Conservation (phyloP, 305 asterid genomes). For the Fraxinus velutina region DNA sequence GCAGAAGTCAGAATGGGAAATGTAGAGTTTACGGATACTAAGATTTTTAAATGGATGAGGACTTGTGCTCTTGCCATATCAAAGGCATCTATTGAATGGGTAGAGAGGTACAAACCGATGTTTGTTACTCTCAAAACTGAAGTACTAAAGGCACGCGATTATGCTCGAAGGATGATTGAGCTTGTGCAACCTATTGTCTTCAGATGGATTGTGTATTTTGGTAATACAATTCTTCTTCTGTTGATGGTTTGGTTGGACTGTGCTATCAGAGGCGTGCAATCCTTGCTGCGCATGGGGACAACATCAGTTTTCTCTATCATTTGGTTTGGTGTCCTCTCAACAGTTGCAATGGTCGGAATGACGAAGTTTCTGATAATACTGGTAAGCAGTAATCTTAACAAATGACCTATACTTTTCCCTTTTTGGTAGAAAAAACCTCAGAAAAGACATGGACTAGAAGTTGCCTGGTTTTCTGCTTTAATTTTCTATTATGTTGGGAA, state of each 20-base stretch:
- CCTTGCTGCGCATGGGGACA: slow-evolving; percentile 84
- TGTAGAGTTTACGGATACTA: slow-evolving; percentile 47
- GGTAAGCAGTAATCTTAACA: slow-evolving; percentile 45
- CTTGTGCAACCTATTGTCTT: slow-evolving; percentile 58
- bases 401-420: slow-evolving; percentile 1
- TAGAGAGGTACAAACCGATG: slow-evolving; percentile 62
- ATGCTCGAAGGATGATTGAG: slow-evolving; percentile 53
- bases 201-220: slow-evolving; percentile 61
- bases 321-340: slow-evolving; percentile 80
- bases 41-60: slow-evolving; percentile 50
- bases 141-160: slow-evolving; percentile 39
- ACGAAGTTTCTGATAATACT: slow-evolving; percentile 59
- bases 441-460: background rate
- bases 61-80: slow-evolving; percentile 44
- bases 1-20: slow-evolving; percentile 33
- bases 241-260: slow-evolving; percentile 89
- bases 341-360: slow-evolving; percentile 58
- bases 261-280: slow-evolving; percentile 78
- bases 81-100: slow-evolving; percentile 58
- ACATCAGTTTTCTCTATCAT: slow-evolving; percentile 77
- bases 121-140: slow-evolving; percentile 36
- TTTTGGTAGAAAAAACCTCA: background rate
- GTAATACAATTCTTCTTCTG: slow-evolving; percentile 63
- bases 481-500: background rate
- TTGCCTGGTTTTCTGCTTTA: background rate